Conservation (phyloP, 2,329 filamentous ascomycete genomes). For the Chlorencoelia australis region DNA sequence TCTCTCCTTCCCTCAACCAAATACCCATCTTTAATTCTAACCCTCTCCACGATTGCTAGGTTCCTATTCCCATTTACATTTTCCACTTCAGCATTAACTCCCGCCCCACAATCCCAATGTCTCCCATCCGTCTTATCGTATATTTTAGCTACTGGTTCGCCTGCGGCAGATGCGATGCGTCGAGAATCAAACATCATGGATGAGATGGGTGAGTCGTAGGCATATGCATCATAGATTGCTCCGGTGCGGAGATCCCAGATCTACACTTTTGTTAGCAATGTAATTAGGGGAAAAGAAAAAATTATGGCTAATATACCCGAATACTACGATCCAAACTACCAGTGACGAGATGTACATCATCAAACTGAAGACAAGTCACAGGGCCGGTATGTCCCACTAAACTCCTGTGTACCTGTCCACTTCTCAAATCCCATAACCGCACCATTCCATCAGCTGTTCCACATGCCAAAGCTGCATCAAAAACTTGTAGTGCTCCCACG, state of each 20-base stretch:
- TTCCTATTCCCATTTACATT: constrained; percentile 46
- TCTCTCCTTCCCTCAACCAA: constrained; percentile 82
- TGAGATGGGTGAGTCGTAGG: constrained; percentile 84
- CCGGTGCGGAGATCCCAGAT: constrained; percentile 98
- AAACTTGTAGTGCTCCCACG: constrained; percentile 88
- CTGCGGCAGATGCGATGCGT: constrained; percentile 80
- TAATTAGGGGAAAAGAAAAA: neutral
- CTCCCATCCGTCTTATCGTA: constrained; percentile 95
- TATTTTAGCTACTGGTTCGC: constrained; percentile 91
- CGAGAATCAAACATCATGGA: constrained; percentile 96
- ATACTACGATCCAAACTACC: constrained; percentile 89
- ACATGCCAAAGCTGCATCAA: constrained; percentile 89
- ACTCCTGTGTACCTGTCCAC: constrained; percentile 93
- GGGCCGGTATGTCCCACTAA: constrained; percentile 92
- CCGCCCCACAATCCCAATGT: constrained; percentile 94
- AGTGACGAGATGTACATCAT: constrained; percentile 89
- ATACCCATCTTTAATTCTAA: constrained; percentile 89
- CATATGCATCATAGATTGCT: constrained; percentile 90
- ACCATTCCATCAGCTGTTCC: constrained; percentile 98
- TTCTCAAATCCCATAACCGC: constrained; percentile 88
- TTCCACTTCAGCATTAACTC: constrained; percentile 48
- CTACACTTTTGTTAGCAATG: constrained; percentile 38
- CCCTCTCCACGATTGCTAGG: constrained; percentile 66
- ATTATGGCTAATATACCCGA: constrained; percentile 52
- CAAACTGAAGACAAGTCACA: constrained; percentile 90